Conservation (phyloP, 2,329 filamentous ascomycete species). For the Fonsecaea erecta region DNA sequence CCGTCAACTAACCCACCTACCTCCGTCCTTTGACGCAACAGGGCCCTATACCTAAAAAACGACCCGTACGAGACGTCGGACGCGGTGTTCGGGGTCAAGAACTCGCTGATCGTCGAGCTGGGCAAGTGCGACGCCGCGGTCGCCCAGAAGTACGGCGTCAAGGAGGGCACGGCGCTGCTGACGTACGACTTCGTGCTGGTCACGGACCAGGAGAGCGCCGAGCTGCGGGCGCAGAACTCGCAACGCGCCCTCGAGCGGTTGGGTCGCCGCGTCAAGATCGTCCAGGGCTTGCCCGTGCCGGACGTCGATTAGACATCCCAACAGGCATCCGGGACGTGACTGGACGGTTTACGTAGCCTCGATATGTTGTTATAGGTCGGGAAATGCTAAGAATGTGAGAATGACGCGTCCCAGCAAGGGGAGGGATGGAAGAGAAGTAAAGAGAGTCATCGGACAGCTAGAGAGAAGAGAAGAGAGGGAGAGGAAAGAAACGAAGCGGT, state of each 20-base stretch:
- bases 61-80: slow-evolving; percentile 41
- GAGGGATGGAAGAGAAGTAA: too few species aligned
- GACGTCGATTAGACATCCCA: slow-evolving; percentile 63
- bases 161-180: slow-evolving; percentile 35
- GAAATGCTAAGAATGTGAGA: too few species aligned
- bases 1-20: too few species aligned
- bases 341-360: too few species aligned
- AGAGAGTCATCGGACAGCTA: too few species aligned
- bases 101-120: slow-evolving; percentile 40
- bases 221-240: slow-evolving; percentile 69
- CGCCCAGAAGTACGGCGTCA: slow-evolving; percentile 39
- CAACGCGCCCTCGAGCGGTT: slow-evolving; percentile 68
- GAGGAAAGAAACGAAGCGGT: too few species aligned
- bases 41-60: slow-evolving; percentile 40
- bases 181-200: slow-evolving; percentile 40
- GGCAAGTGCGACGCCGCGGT: slow-evolving; percentile 37
- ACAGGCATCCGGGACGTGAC: too few species aligned
- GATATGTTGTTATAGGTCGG: too few species aligned
- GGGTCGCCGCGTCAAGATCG: slow-evolving; percentile 71
- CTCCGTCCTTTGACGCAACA: too few species aligned
- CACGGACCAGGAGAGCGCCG: slow-evolving; percentile 66
- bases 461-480: too few species aligned
- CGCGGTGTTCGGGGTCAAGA: slow-evolving; percentile 43
- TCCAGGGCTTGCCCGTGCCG: slow-evolving; percentile 76
- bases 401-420: too few species aligned